phyloP scores from a whole-genome alignment of 805 yeast species.

The Myxozyma neglecta region DNA sequence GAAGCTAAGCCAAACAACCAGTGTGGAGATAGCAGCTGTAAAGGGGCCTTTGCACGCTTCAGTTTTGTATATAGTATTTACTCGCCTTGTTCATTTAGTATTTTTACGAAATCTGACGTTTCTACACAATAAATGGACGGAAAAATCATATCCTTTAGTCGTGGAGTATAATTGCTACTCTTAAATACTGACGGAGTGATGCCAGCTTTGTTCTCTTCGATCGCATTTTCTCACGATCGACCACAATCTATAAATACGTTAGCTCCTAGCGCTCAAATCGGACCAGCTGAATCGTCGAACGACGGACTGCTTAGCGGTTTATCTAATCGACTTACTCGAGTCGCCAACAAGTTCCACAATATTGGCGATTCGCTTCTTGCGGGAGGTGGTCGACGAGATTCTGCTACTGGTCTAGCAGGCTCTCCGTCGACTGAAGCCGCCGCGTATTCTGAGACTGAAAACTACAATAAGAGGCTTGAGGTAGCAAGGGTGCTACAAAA shows the following conservation, averaged over 20 bases:
- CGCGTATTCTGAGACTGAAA: neutral
- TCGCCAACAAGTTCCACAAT: neutral
- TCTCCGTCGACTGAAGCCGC: neutral
- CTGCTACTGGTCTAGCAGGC: neutral
- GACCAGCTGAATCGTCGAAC: neutral
- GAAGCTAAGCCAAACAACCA: too few species aligned
- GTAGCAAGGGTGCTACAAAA: constrained; percentile 17
- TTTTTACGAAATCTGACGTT: neutral
- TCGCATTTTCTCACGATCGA: constrained; percentile 1
- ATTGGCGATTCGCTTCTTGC: neutral
- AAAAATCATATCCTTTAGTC: neutral
- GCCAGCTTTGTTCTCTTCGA: constrained; percentile 3
- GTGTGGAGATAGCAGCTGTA: neutral
- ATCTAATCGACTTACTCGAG: neutral
- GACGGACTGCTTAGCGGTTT: neutral
- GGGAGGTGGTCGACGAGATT: neutral
- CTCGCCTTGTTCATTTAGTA: too few species aligned
- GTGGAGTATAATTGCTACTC: neutral
- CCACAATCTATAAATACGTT: neutral
- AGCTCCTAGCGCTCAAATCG: neutral
- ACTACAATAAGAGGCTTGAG: constrained; percentile 6
- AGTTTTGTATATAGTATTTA: neutral
- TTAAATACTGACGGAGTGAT: neutral
- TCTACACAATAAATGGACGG: neutral
- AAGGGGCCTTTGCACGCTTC: neutral